Conservation (phyloP, 305 asterid species). For the Petunia hybrid region DNA sequence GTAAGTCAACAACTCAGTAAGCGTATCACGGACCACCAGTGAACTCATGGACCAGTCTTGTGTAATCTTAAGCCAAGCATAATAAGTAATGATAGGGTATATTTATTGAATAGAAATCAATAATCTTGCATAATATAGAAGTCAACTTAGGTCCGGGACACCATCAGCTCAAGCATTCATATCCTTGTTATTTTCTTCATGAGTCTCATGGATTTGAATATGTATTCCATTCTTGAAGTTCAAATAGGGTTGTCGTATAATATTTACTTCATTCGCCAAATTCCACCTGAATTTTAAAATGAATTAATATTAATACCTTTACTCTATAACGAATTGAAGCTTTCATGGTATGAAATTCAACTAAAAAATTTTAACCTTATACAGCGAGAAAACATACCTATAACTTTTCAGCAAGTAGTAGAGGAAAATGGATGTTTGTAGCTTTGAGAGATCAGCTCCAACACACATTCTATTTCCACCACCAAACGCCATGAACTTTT, state of each 20-base stretch:
- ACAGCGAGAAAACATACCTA: conserved; percentile 13
- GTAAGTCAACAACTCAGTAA: too few relatives aligned
- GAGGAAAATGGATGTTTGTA: conserved; percentile 15
- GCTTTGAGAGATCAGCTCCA: conserved; percentile 33
- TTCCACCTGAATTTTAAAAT: conserved; percentile 21
- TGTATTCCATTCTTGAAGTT: background rate
- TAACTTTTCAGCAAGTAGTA: conserved; percentile 26
- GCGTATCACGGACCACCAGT: too few relatives aligned
- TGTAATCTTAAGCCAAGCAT: too few relatives aligned
- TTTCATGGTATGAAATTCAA: background rate
- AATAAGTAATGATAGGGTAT: too few relatives aligned
- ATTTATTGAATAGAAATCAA: too few relatives aligned
- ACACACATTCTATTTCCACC: conserved; percentile 32
- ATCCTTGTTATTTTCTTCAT: background rate
- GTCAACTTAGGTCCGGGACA: too few relatives aligned
- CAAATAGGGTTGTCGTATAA: conserved; percentile 26
- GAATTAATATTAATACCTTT: background rate
- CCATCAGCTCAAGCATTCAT: background rate
- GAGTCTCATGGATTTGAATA: background rate
- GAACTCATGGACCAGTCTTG: too few relatives aligned
- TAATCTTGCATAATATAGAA: too few relatives aligned
- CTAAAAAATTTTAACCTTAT: background rate
- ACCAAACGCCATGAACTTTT: conserved; percentile 34
- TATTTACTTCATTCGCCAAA: conserved; percentile 8
- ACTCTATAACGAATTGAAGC: background rate